Evolutionary conservation across 1,284 basidiomycete genomes (phyloP), one percentile per base, ranked within the genome.

Genomic region (Melampsora americana): DNA sequence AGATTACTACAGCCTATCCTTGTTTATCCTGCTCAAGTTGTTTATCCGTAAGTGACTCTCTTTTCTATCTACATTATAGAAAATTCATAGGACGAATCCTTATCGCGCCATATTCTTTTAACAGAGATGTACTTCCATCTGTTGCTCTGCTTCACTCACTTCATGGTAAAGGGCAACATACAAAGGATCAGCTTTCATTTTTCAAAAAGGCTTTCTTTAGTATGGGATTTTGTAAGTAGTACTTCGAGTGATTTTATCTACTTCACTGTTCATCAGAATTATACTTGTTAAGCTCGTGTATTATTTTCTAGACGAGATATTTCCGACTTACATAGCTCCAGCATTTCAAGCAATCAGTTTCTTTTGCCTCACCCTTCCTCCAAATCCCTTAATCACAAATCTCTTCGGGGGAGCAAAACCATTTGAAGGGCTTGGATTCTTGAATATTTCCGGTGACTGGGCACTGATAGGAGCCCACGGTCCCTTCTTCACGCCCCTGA

Each of bases 141-240:
- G 73, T 76, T n/a, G 60, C 73, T 5, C 20, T 76, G n/a, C 69
- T 76, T 32, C 67, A 76, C 39, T 76, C 73, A 14, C 59, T 76
- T 18, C 68, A 44, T n/a, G 66, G 66, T 5, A 32, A 62, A 14
- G 59, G 66, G 2, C 44, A 53, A 16, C 42, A 46, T 12, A 44
- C 66, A 14, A 69, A 76, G 20, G 66, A 76, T 46, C 73, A 76
- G 39, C 32, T 76, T 39, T 18, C 28, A 20, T 76, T 76, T 61
- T 76, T 76, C 60, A 76, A 69, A 59, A 44, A 48, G 60, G 73
- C 73, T 12, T 76, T 76, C 32, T 2, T 76, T n/a, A 66, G 42
- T 7, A 76, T 76, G 59, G 73, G 66, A 42, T 35, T 65, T 7
- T 76, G 73, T 76, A 64, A 65, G 73, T 35, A 61, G 5, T 26